Evolutionary conservation across 1,284 basidiomycete genomes (phyloP).

Genomic region (Cryptococcus hybrid): DNA sequence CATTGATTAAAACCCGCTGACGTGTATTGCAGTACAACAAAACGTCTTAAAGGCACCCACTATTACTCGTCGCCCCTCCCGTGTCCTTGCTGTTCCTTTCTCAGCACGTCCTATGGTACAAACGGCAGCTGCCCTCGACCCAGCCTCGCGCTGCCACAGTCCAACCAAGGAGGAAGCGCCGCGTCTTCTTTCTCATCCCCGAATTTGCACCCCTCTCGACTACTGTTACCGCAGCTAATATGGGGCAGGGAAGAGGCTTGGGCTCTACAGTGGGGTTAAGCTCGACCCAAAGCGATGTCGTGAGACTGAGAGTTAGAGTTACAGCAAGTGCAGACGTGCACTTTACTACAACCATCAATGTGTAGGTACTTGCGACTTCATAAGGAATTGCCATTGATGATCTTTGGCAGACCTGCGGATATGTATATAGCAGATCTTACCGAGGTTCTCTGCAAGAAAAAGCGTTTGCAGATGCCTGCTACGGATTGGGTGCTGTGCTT

Average conservation of each 20-base stretch:
- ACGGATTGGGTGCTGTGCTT: conserved; percentile 82
- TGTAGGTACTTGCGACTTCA: conserved; percentile 57
- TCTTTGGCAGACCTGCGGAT: conserved; percentile 66
- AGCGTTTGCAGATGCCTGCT: conserved; percentile 67
- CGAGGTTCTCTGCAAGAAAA: conserved; percentile 72
- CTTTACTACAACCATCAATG: conserved; percentile 80
- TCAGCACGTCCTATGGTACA: conserved; percentile 8
- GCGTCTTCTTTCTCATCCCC: conserved; percentile 21
- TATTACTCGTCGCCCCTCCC: conserved; percentile 42
- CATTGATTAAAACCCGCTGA: not conserved
- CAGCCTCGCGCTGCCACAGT: not conserved
- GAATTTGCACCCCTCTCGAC: conserved; percentile 12
- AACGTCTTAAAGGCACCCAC: conserved; percentile 65
- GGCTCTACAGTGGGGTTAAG: conserved; percentile 15
- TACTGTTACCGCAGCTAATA: not conserved
- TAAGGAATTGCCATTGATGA: not conserved
- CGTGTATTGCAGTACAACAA: conserved; percentile 65
- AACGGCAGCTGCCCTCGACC: conserved; percentile 1
- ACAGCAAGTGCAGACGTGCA: conserved; percentile 76
- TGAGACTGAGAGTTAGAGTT: conserved; percentile 74
- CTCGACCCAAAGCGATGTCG: conserved; percentile 42
- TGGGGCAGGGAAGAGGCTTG: not conserved
- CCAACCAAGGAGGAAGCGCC: not conserved
- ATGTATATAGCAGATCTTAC: conserved; percentile 97
- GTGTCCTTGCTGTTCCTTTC: conserved; percentile 28